Evolutionary conservation across 177 flowering plant species (phyloP).

Genomic region (Vitis hybrid): DNA sequence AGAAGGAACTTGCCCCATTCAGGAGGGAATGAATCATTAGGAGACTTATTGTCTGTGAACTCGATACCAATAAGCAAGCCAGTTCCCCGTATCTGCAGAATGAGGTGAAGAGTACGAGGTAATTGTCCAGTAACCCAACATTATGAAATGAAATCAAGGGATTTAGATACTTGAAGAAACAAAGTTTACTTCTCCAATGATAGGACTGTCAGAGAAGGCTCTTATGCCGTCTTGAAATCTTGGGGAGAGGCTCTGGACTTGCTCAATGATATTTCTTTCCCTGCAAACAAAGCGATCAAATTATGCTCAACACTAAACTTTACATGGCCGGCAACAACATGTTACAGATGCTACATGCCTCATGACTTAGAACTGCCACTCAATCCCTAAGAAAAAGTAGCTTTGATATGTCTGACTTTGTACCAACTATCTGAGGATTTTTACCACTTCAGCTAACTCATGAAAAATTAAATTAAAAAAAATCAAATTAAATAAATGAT

Average conservation of each 20-base stretch:
- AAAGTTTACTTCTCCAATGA: constrained; percentile 80
- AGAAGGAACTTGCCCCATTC: constrained; percentile 67
- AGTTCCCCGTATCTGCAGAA: constrained; percentile 84
- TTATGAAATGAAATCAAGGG: too few relatives aligned
- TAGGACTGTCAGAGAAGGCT: constrained; percentile 86
- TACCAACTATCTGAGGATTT: too few relatives aligned
- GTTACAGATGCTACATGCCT: too few relatives aligned
- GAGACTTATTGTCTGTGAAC: constrained; percentile 89
- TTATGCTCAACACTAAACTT: too few relatives aligned
- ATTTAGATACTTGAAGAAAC: background rate
- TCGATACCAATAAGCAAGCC: constrained; percentile 94
- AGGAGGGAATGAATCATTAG: constrained; percentile 86
- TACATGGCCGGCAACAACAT: too few relatives aligned
- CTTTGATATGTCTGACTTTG: too few relatives aligned
- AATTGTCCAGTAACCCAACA: background rate
- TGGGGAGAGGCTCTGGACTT: constrained; percentile 63
- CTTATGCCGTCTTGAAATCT: constrained; percentile 84
- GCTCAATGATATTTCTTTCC: constrained; percentile 80
- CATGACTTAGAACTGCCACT: too few relatives aligned
- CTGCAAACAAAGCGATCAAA: constrained; percentile 30
- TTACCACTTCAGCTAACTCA: too few relatives aligned
- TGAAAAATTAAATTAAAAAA: too few relatives aligned
- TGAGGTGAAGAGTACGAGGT: background rate
- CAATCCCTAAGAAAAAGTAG: too few relatives aligned
- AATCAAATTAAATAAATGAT: too few relatives aligned